A percentile compares a stretch with the other conserved stretches of the same genome.
These are phyloP conservation scores for Citrus cavaleriei DNA, from an alignment of 345 rosid genomes.

Conservation along the genomic window DNA sequence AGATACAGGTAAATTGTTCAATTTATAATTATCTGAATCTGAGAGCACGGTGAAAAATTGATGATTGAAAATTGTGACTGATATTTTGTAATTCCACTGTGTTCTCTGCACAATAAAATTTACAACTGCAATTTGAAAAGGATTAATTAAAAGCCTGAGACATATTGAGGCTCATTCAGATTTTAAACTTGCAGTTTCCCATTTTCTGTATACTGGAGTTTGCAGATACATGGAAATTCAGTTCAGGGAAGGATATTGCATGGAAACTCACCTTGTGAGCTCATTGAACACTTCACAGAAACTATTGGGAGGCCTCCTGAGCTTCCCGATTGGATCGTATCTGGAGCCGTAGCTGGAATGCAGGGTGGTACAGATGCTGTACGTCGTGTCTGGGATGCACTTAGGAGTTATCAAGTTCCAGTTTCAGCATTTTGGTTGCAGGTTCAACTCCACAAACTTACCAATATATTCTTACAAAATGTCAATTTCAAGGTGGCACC, in stretches of 20 bases:
- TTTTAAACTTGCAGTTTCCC: slow-evolving; percentile 30
- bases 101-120: background rate
- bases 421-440: slow-evolving; percentile 78
- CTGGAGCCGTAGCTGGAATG: slow-evolving; percentile 81
- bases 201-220: slow-evolving; percentile 34
- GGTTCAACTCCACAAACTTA: slow-evolving; percentile 25
- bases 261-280: slow-evolving; percentile 60
- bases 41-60: background rate
- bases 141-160: background rate
- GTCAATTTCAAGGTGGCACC: background rate
- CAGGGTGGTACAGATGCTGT: slow-evolving; percentile 79
- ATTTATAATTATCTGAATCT: background rate
- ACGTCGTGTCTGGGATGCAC: slow-evolving; percentile 39
- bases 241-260: slow-evolving; percentile 53
- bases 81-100: background rate
- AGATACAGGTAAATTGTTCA: slow-evolving; percentile 48
- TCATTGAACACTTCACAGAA: slow-evolving; percentile 52
- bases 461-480: background rate
- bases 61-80: background rate
- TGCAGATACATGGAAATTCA: slow-evolving; percentile 58
- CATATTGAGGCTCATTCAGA: slow-evolving; percentile 8
- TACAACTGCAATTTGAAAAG: background rate
- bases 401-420: slow-evolving; percentile 47
- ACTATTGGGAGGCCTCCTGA: slow-evolving; percentile 65
- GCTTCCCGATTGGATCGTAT: slow-evolving; percentile 74